A percentile compares a stretch with the other conserved stretches of the same genome.
phyloP scores from a whole-genome alignment of 371 early-diverging fungal genomes.

The Amoeboaphelidium occidentale region DNA sequence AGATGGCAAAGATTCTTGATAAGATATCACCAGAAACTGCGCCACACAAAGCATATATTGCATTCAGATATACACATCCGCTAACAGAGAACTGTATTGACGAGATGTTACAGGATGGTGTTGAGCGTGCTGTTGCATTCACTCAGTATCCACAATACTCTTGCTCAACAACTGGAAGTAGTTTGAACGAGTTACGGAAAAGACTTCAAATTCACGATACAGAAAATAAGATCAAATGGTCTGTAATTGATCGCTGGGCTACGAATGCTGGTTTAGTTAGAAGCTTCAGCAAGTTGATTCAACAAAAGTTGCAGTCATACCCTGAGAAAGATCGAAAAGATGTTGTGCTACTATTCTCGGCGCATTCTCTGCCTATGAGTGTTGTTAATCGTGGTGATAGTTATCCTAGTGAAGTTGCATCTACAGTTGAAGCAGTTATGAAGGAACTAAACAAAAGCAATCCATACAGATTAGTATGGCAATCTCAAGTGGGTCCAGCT shows the following conservation, averaged over 20 bases:
- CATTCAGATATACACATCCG: conserved; percentile 74
- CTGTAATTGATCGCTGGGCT: conserved; percentile 80
- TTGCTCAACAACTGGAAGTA: conserved; percentile 81
- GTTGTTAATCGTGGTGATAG: conserved; percentile 74
- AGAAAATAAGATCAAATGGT: conserved; percentile 43
- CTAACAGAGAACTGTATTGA: conserved; percentile 41
- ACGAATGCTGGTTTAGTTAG: conserved; percentile 62
- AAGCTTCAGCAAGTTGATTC: conserved; percentile 48
- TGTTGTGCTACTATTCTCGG: conserved; percentile 71
- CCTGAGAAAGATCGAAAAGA: conserved; percentile 31
- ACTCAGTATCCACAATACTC: conserved; percentile 90
- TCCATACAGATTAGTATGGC: conserved; percentile 84
- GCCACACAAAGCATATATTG: conserved; percentile 74
- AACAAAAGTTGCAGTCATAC: conserved; percentile 34
- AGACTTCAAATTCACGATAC: conserved; percentile 31
- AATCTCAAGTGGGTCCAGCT: conserved; percentile 81
- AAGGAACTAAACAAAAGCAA: conserved; percentile 34
- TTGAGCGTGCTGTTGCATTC: conserved; percentile 63
- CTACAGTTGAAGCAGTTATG: conserved; percentile 65
- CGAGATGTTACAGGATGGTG: conserved; percentile 53
- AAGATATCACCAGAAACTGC: conserved; percentile 50
- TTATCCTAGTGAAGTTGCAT: conserved; percentile 76
- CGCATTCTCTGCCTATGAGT: conserved; percentile 83
- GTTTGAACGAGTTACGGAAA: conserved; percentile 62
- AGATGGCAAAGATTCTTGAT: conserved; percentile 50